Base-by-base conservation (phyloP, 805 yeast genomes). In the Scheffersomyces coipomensis region DNA sequence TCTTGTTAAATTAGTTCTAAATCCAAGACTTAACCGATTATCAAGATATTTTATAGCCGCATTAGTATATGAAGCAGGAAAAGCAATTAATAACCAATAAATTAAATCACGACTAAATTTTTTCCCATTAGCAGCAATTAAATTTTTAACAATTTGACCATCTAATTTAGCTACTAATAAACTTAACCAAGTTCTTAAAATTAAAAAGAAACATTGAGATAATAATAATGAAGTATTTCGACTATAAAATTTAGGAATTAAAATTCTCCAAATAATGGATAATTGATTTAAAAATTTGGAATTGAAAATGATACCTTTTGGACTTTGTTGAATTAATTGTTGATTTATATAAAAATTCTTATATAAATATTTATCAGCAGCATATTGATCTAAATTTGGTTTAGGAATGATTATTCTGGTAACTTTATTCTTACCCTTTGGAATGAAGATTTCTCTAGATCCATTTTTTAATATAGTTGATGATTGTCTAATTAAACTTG, bases 41-140 rank as follows among this genome's bases (percentile, higher is more conserved):
- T 89, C 86, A 49, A 90, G 65, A 53, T 77, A 87, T 56, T 85
- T 86, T 56, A 90, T 90, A 42, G 91, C 89, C 34, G 96, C 85
- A 61, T 90, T 90, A 23, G 96, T 85, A 60, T 88, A 90, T 2
- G 93, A 82, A 0, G 97, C 95, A 2, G 98, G 98, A 45, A 90
- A 79, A 1, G 97, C 97, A 55, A 90, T 81, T 43, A 86, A 63
- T 42, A 90, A 78, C 97, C 97, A 90, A 60, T 85, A 85, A 8
- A 79, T 75, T 59, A 90, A 69, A 58, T 90, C 96, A 43, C 86
- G 70, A 29, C 81, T 59, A 51, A 90, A 90, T 38, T 83, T 82
- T 48, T 69, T 75, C 15, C 89, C 88, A 47, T 83, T 80, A 13
- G 89, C 88, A 13, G 88, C 83, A 49, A 90, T 88, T 55, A 90